These are phyloP conservation scores for Salvia hispanica DNA, from an alignment of 257 asterid genomes.

Conservation along the genomic window DNA sequence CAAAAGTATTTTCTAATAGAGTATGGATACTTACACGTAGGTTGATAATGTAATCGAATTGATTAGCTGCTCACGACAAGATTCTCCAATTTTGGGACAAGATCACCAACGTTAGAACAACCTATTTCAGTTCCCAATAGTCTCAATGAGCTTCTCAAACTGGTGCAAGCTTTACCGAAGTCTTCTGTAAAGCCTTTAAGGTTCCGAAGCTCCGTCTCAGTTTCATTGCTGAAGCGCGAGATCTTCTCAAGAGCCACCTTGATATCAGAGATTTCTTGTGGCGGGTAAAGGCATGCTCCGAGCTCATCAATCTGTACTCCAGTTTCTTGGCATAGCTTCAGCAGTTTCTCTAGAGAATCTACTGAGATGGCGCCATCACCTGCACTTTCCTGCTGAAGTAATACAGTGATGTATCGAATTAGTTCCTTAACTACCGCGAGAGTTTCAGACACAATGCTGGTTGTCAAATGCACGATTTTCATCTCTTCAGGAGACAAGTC, in stretches of 20 bases:
- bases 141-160: constrained; percentile 54
- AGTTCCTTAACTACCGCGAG: constrained; percentile 61
- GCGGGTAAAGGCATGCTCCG: constrained; percentile 95
- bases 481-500: constrained; percentile 83
- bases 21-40: not conserved
- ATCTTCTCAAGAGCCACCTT: constrained; percentile 55
- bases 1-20: not conserved
- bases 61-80: constrained; percentile 46
- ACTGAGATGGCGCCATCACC: constrained; percentile 46
- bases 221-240: constrained; percentile 42
- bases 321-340: constrained; percentile 56
- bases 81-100: constrained; percentile 51
- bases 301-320: constrained; percentile 84
- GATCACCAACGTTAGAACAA: constrained; percentile 38
- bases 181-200: constrained; percentile 58
- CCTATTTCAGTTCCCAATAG: constrained; percentile 57
- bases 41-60: not conserved
- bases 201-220: constrained; percentile 49
- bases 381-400: constrained; percentile 65
- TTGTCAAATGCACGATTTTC: constrained; percentile 62
- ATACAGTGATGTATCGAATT: constrained; percentile 68
- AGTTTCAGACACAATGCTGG: constrained; percentile 51
- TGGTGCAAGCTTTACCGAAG: constrained; percentile 54
- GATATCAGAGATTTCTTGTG: constrained; percentile 72
- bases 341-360: constrained; percentile 65